Base-by-base conservation (phyloP, 78 protist genomes). In the Dictyostelium citrinum region DNA sequence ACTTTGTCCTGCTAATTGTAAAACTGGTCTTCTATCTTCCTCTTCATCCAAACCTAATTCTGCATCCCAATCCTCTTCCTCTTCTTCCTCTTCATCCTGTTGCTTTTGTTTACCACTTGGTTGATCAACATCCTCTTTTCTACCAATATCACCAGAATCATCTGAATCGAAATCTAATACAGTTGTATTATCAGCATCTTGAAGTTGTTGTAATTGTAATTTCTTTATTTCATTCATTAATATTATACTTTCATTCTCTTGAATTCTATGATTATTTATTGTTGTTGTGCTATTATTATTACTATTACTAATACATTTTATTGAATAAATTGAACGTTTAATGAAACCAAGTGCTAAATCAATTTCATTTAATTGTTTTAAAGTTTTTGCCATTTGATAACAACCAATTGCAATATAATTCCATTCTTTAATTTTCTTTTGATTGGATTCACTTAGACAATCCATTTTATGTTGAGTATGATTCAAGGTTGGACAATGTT, bases 21-120 rank as follows among this genome's bases (percentile, higher is more conserved):
- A 49, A 22, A 83, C 61, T 14, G 95, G 90, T 64, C 91, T 78
- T 29, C 67, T 76, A 81, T 91, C 91, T 43, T 83, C 84, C 7
- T 83, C 95, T 51, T 35, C 85, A 60, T 91, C 90, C 39, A 91
- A 58, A 17, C 95, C 95, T 2, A 91, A 46, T n/a, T 91, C 95
- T 3, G 91, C 91, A 31, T 91, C 95, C 95, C 95, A 91, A 76
- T 91, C 91, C 33, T 91, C 95, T 0, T 78, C 90, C n/a, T 90
- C 95, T 0, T 74, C 71, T 0, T 90, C 95, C 0, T 33, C 70
- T 4, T 64, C 72, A 0, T 22, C 37, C 14, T 64, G 3, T 22
- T 76, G 35, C 10, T 22, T 27, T 60, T 31, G 43, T 39, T 39
- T 39, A 39, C 43, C 43, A 39, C 22, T 41, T 3, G 14, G 43